A percentile compares a stretch with the other conserved stretches of the same genome.
These are phyloP conservation scores for Apiotrichum domesticum DNA, from an alignment of 1,284 basidiomycete genomes.

Conservation along the genomic window DNA sequence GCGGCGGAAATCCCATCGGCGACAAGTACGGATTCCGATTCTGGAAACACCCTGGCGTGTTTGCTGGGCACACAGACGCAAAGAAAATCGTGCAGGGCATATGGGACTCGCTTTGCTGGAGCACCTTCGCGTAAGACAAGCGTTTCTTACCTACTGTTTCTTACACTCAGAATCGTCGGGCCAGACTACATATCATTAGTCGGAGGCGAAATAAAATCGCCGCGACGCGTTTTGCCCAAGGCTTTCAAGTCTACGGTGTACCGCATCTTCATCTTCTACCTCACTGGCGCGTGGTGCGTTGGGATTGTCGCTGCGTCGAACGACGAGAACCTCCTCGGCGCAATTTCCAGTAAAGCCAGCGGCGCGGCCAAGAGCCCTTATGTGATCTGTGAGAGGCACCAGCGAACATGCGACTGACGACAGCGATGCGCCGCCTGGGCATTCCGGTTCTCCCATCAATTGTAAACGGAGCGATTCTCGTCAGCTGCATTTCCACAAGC, in stretches of 20 bases:
- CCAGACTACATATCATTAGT: constrained; percentile 29
- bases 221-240: constrained; percentile 31
- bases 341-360: constrained; percentile 12
- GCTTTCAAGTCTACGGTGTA: constrained; percentile 33
- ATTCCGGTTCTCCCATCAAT: constrained; percentile 39
- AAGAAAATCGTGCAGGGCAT: constrained; percentile 32
- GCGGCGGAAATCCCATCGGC: constrained; percentile 21
- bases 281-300: constrained; percentile 28
- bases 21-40: constrained; percentile 27
- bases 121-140: constrained; percentile 28
- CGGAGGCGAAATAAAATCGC: constrained; percentile 22
- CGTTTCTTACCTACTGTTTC: too few relatives aligned
- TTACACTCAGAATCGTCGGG: constrained; percentile 15
- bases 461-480: constrained; percentile 40
- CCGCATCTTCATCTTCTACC: constrained; percentile 36
- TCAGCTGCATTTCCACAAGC: constrained; percentile 42
- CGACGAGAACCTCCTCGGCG: constrained; percentile 19
- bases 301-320: constrained; percentile 20
- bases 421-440: constrained; percentile 38
- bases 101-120: constrained; percentile 27
- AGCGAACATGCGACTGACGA: not conserved
- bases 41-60: constrained; percentile 34
- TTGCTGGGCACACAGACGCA: constrained; percentile 16
- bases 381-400: constrained; percentile 26
- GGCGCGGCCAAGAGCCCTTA: constrained; percentile 21